Percentiles rank a stretch among this genome's conserved stretches.
phyloP scores from a whole-genome alignment of 1,284 basidiomycete species.

The Pisolithus thermaeus region DNA sequence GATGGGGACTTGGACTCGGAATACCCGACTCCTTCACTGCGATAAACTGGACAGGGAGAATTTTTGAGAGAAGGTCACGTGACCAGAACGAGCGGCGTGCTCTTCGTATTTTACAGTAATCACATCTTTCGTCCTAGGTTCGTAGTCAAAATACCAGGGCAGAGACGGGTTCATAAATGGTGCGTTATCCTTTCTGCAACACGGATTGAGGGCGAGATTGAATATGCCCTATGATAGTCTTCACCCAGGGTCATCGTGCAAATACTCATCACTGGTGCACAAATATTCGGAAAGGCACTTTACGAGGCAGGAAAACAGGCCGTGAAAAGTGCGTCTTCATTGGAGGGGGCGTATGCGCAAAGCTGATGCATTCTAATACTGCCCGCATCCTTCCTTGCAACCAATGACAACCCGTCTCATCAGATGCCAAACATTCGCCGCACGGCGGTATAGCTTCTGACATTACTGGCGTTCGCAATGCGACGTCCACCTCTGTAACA shows the following conservation, averaged over 20 bases:
- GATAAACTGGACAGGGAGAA: too few relatives aligned
- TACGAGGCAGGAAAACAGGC: constrained; percentile 90
- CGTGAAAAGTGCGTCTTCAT: constrained; percentile 70
- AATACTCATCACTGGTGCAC: constrained; percentile 74
- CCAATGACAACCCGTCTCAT: not conserved
- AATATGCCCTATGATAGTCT: constrained; percentile 40
- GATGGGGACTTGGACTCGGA: not conserved
- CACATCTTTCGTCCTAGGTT: too few relatives aligned
- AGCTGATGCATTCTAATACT: not conserved
- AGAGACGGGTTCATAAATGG: constrained; percentile 9
- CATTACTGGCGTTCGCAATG: constrained; percentile 65
- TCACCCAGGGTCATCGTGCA: constrained; percentile 76
- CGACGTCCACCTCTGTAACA: constrained; percentile 65
- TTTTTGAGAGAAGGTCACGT: too few relatives aligned
- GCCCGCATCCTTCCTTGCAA: not conserved
- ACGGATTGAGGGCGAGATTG: not conserved
- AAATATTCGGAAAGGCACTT: constrained; percentile 90
- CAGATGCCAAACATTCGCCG: constrained; percentile 81
- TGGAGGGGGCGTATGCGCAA: not conserved
- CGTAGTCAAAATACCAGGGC: too few relatives aligned
- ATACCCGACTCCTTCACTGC: too few relatives aligned
- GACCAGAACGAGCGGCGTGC: too few relatives aligned
- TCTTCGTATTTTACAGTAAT: too few relatives aligned
- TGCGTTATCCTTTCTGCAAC: constrained; percentile 9
- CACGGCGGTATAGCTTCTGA: constrained; percentile 54